A percentile compares a stretch with the other conserved stretches of the same genome.
Conservation (phyloP, 352 stramenopile species). For the Thalassiosira hispida region DNA sequence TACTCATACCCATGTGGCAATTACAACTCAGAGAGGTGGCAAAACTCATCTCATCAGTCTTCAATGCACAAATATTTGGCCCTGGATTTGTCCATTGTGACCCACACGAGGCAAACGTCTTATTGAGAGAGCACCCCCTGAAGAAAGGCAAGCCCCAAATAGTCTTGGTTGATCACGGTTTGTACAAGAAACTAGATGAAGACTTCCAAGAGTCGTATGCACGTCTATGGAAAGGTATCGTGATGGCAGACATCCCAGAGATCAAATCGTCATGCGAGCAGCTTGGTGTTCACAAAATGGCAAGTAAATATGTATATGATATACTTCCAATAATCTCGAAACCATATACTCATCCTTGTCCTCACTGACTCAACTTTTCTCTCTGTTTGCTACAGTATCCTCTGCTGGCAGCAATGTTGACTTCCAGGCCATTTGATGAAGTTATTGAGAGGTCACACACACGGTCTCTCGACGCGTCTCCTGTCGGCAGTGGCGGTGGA, state of each 20-base stretch:
- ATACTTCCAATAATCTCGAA: not conserved
- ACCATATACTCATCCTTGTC: not conserved
- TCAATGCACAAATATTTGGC: slow-evolving; percentile 94
- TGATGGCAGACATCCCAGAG: slow-evolving; percentile 89
- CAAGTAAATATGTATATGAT: slow-evolving; percentile 24
- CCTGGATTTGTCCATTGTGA: slow-evolving; percentile 95
- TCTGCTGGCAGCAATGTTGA: slow-evolving; percentile 88
- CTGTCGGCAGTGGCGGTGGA: not conserved
- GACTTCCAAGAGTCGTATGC: slow-evolving; percentile 94
- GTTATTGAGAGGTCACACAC: slow-evolving; percentile 83
- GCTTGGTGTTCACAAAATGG: slow-evolving; percentile 83
- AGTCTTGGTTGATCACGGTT: slow-evolving; percentile 96
- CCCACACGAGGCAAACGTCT: slow-evolving; percentile 93
- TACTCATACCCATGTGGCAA: too few species aligned
- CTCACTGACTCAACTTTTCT: not conserved
- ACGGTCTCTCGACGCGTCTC: slow-evolving; percentile 52
- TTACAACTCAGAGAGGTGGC: slow-evolving; percentile 85
- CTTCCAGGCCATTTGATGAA: slow-evolving; percentile 87
- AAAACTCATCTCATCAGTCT: slow-evolving; percentile 90
- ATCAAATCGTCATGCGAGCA: slow-evolving; percentile 81
- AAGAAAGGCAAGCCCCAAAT: slow-evolving; percentile 89
- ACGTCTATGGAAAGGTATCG: slow-evolving; percentile 93
- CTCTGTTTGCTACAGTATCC: slow-evolving; percentile 70
- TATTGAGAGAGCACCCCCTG: slow-evolving; percentile 58
- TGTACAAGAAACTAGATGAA: slow-evolving; percentile 93